Percentiles rank a stretch among this genome's conserved stretches.
Conservation (phyloP, 257 asterid species). For the Solanum medicagineum region DNA sequence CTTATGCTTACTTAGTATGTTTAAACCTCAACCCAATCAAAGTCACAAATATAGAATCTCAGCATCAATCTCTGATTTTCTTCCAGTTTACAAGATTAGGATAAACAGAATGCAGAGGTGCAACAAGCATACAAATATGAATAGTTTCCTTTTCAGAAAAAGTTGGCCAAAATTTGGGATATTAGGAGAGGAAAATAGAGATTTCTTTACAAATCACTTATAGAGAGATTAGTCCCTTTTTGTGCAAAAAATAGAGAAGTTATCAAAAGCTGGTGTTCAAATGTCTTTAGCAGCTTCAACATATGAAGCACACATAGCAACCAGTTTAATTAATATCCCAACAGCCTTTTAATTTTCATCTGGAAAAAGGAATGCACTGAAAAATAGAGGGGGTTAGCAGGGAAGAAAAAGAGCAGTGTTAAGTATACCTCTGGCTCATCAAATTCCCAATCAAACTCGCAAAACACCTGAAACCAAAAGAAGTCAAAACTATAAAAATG, state of each 20-base stretch:
- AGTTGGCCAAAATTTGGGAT: not conserved
- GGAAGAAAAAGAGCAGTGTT: not conserved
- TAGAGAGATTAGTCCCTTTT: not conserved
- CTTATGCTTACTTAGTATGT: not conserved
- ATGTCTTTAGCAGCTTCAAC: not conserved
- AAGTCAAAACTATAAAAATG: not conserved
- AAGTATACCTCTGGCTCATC: constrained; percentile 74
- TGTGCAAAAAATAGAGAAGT: not conserved
- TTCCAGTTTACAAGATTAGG: not conserved
- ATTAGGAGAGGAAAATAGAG: not conserved
- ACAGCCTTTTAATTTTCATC: not conserved
- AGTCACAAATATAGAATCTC: not conserved
- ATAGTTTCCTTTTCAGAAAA: not conserved
- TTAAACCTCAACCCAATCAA: not conserved
- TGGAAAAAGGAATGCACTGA: not conserved
- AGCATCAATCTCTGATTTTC: not conserved
- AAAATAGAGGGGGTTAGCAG: not conserved
- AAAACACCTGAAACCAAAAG: constrained; percentile 46
- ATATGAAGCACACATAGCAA: not conserved
- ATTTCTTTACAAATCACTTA: not conserved
- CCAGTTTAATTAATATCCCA: not conserved
- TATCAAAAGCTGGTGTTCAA: not conserved
- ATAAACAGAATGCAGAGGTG: not conserved
- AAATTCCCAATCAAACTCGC: constrained; percentile 89
- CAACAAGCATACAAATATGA: not conserved